A percentile compares a stretch with the other conserved stretches of the same genome.
Evolutionary conservation across 805 yeast species (phyloP).

Genomic region (Suhomyces faveliae): DNA sequence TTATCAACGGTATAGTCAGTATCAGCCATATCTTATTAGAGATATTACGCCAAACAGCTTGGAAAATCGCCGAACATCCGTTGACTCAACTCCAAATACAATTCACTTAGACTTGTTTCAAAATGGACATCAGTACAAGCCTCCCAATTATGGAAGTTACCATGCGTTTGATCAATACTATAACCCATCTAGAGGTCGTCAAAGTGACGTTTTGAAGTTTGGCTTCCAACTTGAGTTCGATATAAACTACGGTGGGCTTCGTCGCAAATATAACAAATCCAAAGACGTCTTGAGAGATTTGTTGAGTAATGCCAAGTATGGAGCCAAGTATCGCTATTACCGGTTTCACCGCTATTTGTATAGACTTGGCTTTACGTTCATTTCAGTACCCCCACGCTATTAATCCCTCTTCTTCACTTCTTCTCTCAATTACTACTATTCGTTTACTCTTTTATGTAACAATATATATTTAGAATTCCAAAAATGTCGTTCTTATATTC

Average conservation of each 20-base stretch:
- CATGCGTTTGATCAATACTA: not conserved
- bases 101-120: not conserved
- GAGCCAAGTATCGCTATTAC: not conserved
- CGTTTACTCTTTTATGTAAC: not conserved
- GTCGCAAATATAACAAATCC: not conserved
- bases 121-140: not conserved
- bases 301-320: not conserved
- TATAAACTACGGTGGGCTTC: not conserved
- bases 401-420: not conserved
- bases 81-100: not conserved
- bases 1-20: not conserved
- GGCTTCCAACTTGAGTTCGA: not conserved
- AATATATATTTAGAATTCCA: not conserved
- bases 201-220: not conserved
- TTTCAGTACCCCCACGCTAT: not conserved
- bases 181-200: not conserved
- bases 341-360: not conserved
- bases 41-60: not conserved
- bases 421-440: not conserved
- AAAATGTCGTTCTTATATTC: not conserved
- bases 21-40: not conserved
- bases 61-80: not conserved
- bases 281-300: not conserved
- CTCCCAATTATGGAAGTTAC: not conserved
- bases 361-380: not conserved